Base-by-base conservation (phyloP, 2,329 filamentous ascomycete genomes). In the Claviceps capensis region DNA sequence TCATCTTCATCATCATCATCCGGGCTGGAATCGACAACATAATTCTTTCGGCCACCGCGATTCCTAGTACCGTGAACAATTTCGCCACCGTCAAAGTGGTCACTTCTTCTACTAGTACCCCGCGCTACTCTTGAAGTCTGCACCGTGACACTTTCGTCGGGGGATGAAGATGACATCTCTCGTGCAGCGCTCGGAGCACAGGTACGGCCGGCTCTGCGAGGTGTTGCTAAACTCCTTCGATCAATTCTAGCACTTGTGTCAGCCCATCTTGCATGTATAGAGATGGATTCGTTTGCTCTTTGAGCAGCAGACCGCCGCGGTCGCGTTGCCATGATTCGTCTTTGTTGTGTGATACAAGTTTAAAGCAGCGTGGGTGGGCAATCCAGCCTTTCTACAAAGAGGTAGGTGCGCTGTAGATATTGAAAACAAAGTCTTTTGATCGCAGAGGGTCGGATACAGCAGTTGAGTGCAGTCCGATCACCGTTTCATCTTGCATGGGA, bases 11-110 rank as follows among this genome's bases (percentile, higher is more conserved):
- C 64, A 0, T 67, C 70, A 23, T 72, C 71, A n/a, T 72, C 71
- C 40, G 69, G 70, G 51, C 72, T 74, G 40, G 74, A 77, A 55
- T 80, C 77, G 23, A 82, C 74, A 38, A 79, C 75, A 51, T 81
- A 81, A 57, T 72, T 80, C 66, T 80, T 81, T 65, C 78, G 78
- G 17, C 70, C 71, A 5, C 73, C 75, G 8, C 77, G 72, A 53
- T 75, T 78, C 48, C 77, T 70, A 58, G 75, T 77, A 40, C 73
- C 72, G 26, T 70, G 66, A 17, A 76, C 62, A 48, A 77, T 74
- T 58, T 76, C 71, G 34, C 71, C 70, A 23, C 69, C 70, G 23
- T 66, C 66, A 50, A 73, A 73, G 45, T 62, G 61, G 22, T 70
- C 68, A 40, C 65, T 62, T 48, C 63, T 63, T 46, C 67, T 66